Conservation (phyloP, 371 early-diverging fungal genomes). For the Mortierella sp. region DNA sequence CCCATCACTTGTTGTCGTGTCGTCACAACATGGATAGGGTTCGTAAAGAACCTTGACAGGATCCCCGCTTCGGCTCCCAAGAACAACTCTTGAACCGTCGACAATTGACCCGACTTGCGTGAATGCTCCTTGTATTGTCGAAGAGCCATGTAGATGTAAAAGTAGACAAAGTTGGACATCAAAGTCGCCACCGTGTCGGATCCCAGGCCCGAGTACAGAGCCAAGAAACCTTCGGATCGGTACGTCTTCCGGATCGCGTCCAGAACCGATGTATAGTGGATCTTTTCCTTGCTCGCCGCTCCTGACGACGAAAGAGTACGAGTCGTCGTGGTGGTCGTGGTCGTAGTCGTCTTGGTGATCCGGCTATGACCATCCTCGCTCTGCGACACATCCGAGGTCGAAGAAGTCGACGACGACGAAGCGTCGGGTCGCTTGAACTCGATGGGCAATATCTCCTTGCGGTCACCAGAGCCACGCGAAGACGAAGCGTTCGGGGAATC, state of each 20-base stretch:
- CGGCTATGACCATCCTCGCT: slow-evolving; percentile 36
- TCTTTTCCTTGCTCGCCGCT: slow-evolving; percentile 1
- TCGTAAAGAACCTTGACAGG: slow-evolving; percentile 68
- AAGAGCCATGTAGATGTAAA: slow-evolving; percentile 67
- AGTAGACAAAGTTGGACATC: slow-evolving; percentile 69
- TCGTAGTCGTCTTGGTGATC: slow-evolving; percentile 27
- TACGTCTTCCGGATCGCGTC: slow-evolving; percentile 60
- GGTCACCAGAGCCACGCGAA: not conserved
- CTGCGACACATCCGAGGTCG: slow-evolving; percentile 20
- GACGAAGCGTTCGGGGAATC: slow-evolving; percentile 8
- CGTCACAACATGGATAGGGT: slow-evolving; percentile 68
- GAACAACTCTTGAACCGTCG: slow-evolving; percentile 66
- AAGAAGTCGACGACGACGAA: slow-evolving; percentile 20
- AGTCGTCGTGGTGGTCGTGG: slow-evolving; percentile 1
- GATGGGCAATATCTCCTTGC: slow-evolving; percentile 21
- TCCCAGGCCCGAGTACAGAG: slow-evolving; percentile 65
- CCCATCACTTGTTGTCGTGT: slow-evolving; percentile 66
- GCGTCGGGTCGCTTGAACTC: slow-evolving; percentile 41
- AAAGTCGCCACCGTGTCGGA: slow-evolving; percentile 68
- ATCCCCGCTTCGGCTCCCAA: slow-evolving; percentile 71
- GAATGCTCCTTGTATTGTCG: slow-evolving; percentile 66
- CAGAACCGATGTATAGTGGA: slow-evolving; percentile 43
- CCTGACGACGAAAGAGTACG: not conserved
- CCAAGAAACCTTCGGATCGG: slow-evolving; percentile 61
- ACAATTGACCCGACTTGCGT: slow-evolving; percentile 58